A percentile compares a stretch with the other conserved stretches of the same genome.
These are phyloP conservation scores for Acanthamoeba royreba DNA, from an alignment of 208 protist species.

Conservation along the genomic window DNA sequence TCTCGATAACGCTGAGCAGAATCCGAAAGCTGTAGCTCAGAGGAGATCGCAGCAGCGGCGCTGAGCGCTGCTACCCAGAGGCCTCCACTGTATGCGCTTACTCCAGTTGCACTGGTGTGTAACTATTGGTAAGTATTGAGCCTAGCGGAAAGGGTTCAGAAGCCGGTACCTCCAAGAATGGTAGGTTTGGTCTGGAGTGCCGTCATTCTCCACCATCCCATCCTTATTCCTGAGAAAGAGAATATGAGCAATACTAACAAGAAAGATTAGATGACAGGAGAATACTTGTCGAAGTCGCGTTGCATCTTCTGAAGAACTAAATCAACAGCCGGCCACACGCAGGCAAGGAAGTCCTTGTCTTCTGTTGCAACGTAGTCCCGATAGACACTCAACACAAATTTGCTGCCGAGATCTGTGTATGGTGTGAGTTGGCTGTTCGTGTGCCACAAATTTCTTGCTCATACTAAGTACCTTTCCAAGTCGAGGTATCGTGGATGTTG, in stretches of 20 bases:
- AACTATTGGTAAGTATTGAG: background rate
- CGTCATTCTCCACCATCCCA: constrained; percentile 80
- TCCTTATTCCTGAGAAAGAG: constrained; percentile 69
- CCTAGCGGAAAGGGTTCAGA: background rate
- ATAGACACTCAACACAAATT: constrained; percentile 79
- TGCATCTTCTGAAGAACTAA: background rate
- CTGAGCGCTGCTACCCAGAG: constrained; percentile 72
- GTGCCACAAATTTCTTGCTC: background rate
- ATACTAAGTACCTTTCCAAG: constrained; percentile 27
- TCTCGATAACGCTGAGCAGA: constrained; percentile 1
- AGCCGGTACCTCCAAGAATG: constrained; percentile 67
- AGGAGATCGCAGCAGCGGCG: background rate
- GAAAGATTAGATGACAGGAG: background rate
- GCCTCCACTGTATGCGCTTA: constrained; percentile 75
- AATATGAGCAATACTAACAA: no score
- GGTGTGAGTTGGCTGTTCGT: background rate
- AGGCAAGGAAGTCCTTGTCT: constrained; percentile 63
- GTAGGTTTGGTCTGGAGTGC: constrained; percentile 77
- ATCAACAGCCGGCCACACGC: constrained; percentile 54
- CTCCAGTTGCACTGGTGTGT: constrained; percentile 23
- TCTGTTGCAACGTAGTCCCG: constrained; percentile 71
- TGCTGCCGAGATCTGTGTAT: constrained; percentile 70
- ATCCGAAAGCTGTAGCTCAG: background rate
- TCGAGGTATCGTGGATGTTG: constrained; percentile 74
- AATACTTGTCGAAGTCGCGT: constrained; percentile 41